These are phyloP conservation scores for Anthoceros angustus DNA, from an alignment of 225 moss, liverwort and hornwort species.

Conservation along the genomic window DNA sequence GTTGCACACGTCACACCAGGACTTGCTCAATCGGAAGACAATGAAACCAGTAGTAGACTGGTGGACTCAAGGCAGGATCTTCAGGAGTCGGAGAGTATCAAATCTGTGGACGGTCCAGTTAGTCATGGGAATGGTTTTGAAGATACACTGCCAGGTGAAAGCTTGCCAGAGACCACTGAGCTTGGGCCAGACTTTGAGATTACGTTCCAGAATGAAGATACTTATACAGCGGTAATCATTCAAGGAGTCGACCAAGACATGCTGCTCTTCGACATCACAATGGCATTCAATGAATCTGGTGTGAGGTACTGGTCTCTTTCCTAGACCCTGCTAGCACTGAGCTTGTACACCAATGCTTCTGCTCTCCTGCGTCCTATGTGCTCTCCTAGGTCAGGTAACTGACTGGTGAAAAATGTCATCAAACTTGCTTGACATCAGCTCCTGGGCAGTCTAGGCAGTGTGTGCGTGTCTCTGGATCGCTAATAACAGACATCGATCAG, in stretches of 20 bases:
- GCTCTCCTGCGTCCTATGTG: background rate
- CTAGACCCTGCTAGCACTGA: constrained; percentile 8
- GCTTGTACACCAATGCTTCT: background rate
- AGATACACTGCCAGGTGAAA: constrained; percentile 19
- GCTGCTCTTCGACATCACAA: constrained; percentile 59
- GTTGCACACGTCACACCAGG: background rate
- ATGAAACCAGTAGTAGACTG: no score
- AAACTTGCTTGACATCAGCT: no score
- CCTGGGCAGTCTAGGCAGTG: no score
- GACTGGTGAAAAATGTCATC: no score
- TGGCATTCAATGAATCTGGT: constrained; percentile 52
- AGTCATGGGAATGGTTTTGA: constrained; percentile 26
- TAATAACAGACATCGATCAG: no score
- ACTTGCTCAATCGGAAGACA: background rate
- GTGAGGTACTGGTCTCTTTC: constrained; percentile 31
- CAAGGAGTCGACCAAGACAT: constrained; percentile 65
- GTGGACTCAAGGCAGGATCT: no score
- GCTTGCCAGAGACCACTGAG: constrained; percentile 14
- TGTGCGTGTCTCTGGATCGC: no score
- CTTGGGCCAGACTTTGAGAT: constrained; percentile 31
- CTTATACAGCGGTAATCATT: constrained; percentile 53
- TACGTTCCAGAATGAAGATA: constrained; percentile 37
- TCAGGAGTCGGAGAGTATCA: no score
- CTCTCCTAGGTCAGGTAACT: no score
- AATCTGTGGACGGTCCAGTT: constrained; percentile 16